Conservation (phyloP, 176 grass and related monocot species). For the Musa itinerans region DNA sequence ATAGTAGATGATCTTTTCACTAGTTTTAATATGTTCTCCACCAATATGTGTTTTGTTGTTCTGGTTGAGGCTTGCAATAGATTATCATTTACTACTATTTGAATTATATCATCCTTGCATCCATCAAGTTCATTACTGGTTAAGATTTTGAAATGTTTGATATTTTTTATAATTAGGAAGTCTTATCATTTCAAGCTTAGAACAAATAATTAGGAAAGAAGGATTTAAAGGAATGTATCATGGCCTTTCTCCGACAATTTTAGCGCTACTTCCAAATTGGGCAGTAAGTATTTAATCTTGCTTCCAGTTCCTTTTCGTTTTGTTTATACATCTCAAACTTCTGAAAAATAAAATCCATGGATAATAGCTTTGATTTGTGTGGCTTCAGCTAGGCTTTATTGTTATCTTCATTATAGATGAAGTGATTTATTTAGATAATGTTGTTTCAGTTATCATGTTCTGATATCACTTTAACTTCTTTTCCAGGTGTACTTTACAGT, state of each 20-base stretch:
- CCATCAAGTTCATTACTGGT: not conserved
- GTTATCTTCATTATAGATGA: not conserved
- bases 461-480: not conserved
- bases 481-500: constrained; percentile 81
- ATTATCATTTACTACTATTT: not conserved
- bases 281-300: constrained; percentile 56
- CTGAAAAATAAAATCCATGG: not conserved
- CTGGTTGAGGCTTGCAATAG: not conserved
- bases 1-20: not conserved
- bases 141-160: not conserved
- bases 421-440: not conserved
- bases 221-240: constrained; percentile 83
- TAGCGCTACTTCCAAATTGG: constrained; percentile 94
- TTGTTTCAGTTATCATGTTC: not conserved
- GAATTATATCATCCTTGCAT: not conserved
- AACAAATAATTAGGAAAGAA: constrained; percentile 77
- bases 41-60: not conserved
- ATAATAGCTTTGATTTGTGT: not conserved
- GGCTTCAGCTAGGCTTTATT: not conserved
- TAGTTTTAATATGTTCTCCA: not conserved
- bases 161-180: constrained; percentile 40
- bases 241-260: constrained; percentile 73
- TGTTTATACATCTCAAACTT: not conserved
- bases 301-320: not conserved
- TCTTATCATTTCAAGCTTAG: constrained; percentile 72